Evolutionary conservation across 148 eudicot species (phyloP), one percentile per base, ranked within the genome.

Genomic region (Dysphania ambrosioides): DNA sequence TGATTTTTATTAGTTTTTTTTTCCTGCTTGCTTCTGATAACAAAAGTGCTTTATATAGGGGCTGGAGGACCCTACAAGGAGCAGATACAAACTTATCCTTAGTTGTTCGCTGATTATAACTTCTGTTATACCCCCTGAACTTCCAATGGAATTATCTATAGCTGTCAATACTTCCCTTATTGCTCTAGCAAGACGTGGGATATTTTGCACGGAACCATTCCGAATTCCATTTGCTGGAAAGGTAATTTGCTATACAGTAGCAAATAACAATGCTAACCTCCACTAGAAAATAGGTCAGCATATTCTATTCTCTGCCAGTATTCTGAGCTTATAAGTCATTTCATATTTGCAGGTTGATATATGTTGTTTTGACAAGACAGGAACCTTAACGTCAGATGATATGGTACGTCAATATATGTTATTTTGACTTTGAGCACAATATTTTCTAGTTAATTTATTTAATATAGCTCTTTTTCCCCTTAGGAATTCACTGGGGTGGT

Each of bases 181-280:
- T 86, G 96, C 97, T 66, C 85, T 95, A 71, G 96, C 97, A 57
- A 88, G 89, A 27, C 92, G 87, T 67, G 97, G 99, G 71, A 92
- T 95, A 75, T 95, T 88, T 74, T 95, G 99, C 81, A 95, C 97
- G 13, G 99, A 95, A 81, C 99, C 99, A 70, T 95, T 95, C 47
- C 89, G 97, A 9, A 95, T 95, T 73, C 99, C 99, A 34, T 95
- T 95, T 88, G 99, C 96, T 78, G 99, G 99, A 72, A 95, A 95
- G 97, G 99, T 92, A 36, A n/a, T n/a, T 30, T 73, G 58, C 34
- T 8, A 30, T 38, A 55, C 16, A 55, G 4, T 19, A 19, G 26
- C 23, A 5, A 36, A 55, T 23, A 21, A 3, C 21, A 23, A 51
- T 1, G 11, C 18, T 47, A 16, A 15, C 30, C n/a, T 59, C 5